A percentile compares a stretch with the other conserved stretches of the same genome.
Evolutionary conservation across 176 grass and related monocot genomes (phyloP).

Genomic region (Calamus simplicifolius): DNA sequence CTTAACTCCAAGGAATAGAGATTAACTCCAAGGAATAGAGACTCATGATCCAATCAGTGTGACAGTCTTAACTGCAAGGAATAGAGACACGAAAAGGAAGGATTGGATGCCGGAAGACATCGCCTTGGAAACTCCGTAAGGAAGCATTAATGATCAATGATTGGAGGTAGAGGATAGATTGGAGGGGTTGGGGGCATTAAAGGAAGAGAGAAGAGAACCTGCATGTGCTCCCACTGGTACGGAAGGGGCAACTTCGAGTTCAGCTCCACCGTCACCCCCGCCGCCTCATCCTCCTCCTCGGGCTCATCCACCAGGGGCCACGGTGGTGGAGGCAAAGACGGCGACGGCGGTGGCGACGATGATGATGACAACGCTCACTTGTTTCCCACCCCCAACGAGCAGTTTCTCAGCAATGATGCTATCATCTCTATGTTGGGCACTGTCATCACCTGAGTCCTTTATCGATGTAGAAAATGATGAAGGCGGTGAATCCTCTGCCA

Average conservation of each 20-base stretch:
- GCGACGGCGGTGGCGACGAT: conserved; percentile 6
- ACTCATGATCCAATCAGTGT: too few relatives aligned
- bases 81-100: too few relatives aligned
- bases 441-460: conserved; percentile 62
- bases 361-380: neutral
- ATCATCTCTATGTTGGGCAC: conserved; percentile 70
- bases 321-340: conserved; percentile 6
- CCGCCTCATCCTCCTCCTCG: conserved; percentile 26
- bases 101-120: neutral
- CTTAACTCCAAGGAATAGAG: too few relatives aligned
- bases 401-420: conserved; percentile 50
- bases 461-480: too few relatives aligned
- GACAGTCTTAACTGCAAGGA: too few relatives aligned
- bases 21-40: too few relatives aligned
- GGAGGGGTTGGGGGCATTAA: too few relatives aligned
- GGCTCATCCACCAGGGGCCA: too few relatives aligned
- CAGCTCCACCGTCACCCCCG: conserved; percentile 71
- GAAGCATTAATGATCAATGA: conserved; percentile 16
- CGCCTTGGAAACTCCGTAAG: neutral
- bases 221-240: conserved; percentile 94
- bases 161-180: conserved; percentile 5
- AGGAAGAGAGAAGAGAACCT: too few relatives aligned
- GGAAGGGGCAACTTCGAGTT: conserved; percentile 82
- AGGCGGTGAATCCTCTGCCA: too few relatives aligned
- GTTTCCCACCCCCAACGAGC: conserved; percentile 31